These are phyloP conservation scores for Zasmidium cellare DNA, from an alignment of 2,329 filamentous ascomycete genomes.

Conservation along the genomic window DNA sequence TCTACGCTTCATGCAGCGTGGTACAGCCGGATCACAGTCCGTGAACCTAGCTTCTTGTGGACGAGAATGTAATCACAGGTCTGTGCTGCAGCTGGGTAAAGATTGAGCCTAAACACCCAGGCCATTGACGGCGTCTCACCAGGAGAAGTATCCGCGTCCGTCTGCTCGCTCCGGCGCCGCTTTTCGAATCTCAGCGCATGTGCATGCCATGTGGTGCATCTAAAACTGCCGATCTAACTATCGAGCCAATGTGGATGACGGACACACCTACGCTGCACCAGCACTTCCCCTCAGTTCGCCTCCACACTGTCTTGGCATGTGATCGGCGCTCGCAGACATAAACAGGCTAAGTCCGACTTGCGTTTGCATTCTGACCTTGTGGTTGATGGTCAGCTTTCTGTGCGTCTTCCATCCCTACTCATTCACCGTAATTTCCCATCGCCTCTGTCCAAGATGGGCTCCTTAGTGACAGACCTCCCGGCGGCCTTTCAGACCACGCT, in stretches of 20 bases:
- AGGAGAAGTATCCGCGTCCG: no score
- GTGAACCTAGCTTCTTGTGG: no score
- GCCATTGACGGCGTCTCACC: no score
- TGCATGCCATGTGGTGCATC: conserved; percentile 2
- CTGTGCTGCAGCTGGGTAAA: no score
- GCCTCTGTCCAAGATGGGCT: background rate
- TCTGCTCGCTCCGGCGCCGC: no score
- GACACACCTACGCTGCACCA: background rate
- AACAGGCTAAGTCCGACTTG: background rate
- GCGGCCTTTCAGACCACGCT: background rate
- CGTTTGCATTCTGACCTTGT: background rate
- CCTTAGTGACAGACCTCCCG: background rate
- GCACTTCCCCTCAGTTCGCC: conserved; percentile 7
- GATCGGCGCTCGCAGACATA: background rate
- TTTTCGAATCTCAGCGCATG: background rate
- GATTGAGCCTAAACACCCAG: no score
- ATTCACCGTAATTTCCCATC: background rate
- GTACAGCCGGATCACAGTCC: no score
- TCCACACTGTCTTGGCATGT: background rate
- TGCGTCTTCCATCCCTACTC: background rate
- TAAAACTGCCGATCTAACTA: background rate
- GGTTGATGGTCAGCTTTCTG: background rate
- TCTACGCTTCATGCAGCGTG: no score
- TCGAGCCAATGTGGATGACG: background rate
- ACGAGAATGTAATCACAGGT: no score